Evolutionary conservation across 768 basidiomycete species (phyloP).

Genomic region (Termitomyces sp.): DNA sequence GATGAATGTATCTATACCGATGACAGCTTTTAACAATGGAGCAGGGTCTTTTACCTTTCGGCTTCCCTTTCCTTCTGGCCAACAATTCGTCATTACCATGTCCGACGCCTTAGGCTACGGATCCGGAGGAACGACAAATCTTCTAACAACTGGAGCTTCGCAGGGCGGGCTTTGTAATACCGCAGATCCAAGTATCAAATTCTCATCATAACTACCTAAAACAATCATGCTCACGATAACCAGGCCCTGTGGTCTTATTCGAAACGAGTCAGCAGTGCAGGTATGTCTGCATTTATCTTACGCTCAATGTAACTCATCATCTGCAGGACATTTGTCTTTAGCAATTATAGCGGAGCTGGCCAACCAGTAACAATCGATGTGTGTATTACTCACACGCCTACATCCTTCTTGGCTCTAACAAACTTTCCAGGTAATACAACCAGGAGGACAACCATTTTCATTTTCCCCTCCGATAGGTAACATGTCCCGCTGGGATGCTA

Average conservation of each 20-base stretch:
- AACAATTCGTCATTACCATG: conserved; percentile 57
- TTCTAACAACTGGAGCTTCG: conserved; percentile 48
- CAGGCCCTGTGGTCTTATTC: conserved; percentile 39
- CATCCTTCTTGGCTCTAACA: conserved; percentile 2
- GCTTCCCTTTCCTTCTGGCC: conserved; percentile 37
- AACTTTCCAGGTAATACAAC: conserved; percentile 46
- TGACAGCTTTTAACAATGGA: conserved; percentile 49
- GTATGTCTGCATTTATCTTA: conserved; percentile 30
- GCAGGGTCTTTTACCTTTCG: conserved; percentile 49
- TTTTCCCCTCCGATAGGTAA: conserved; percentile 37
- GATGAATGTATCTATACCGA: conserved; percentile 52
- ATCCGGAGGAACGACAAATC: conserved; percentile 53
- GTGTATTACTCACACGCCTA: conserved; percentile 17
- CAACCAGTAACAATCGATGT: conserved; percentile 58
- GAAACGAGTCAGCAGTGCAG: conserved; percentile 59
- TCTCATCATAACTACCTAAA: conserved; percentile 1
- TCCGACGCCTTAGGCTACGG: conserved; percentile 71
- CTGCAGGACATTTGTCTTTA: conserved; percentile 45
- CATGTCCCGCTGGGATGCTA: conserved; percentile 52
- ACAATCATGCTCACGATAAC: background rate
- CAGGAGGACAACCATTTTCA: conserved; percentile 51
- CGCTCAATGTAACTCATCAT: background rate
- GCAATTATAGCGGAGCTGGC: conserved; percentile 38
- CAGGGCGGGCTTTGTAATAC: conserved; percentile 51
- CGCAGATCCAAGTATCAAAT: conserved; percentile 32